Percentiles rank a stretch among this genome's conserved stretches.
phyloP scores from a whole-genome alignment of 805 yeast species.

The Cyberlindnera xishuangbannaensis region DNA sequence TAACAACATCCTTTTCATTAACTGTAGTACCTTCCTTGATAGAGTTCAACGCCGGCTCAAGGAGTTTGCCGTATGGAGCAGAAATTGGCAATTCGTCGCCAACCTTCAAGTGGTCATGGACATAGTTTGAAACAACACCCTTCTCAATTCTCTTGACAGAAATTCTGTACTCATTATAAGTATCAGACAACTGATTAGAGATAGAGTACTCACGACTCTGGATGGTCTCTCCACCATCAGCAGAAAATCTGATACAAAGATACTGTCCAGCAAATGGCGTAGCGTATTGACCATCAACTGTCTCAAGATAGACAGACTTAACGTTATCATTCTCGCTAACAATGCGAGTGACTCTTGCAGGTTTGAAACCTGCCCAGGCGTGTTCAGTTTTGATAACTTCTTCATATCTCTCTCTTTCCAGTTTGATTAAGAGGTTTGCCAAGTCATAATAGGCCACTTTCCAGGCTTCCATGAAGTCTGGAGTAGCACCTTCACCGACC shows the following conservation, averaged over 20 bases:
- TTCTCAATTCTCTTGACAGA: slow-evolving; percentile 44
- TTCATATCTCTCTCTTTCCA: slow-evolving; percentile 44
- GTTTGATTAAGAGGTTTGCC: slow-evolving; percentile 53
- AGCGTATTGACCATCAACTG: slow-evolving; percentile 35
- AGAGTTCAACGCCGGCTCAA: slow-evolving; percentile 24
- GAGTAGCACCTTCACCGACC: slow-evolving; percentile 56
- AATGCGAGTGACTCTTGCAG: slow-evolving; percentile 39
- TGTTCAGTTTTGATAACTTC: slow-evolving; percentile 23
- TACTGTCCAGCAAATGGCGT: slow-evolving; percentile 35
- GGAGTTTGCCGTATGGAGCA: slow-evolving; percentile 56
- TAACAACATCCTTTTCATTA: slow-evolving; percentile 27
- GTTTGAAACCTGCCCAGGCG: slow-evolving; percentile 59
- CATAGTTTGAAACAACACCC: slow-evolving; percentile 46
- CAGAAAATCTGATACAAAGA: slow-evolving; percentile 31
- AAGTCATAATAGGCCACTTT: slow-evolving; percentile 55
- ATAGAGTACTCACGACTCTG: slow-evolving; percentile 56
- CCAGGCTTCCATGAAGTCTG: slow-evolving; percentile 58
- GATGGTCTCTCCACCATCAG: slow-evolving; percentile 35
- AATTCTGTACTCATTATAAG: slow-evolving; percentile 43
- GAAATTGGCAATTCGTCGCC: slow-evolving; percentile 46
- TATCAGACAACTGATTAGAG: no score
- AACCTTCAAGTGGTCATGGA: slow-evolving; percentile 41
- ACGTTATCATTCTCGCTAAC: slow-evolving; percentile 42
- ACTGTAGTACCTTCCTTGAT: slow-evolving; percentile 15
- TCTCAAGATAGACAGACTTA: slow-evolving; percentile 44